A percentile compares a stretch with the other conserved stretches of the same genome.
phyloP scores from a whole-genome alignment of 345 rosid genomes.

The Brassica incana region DNA sequence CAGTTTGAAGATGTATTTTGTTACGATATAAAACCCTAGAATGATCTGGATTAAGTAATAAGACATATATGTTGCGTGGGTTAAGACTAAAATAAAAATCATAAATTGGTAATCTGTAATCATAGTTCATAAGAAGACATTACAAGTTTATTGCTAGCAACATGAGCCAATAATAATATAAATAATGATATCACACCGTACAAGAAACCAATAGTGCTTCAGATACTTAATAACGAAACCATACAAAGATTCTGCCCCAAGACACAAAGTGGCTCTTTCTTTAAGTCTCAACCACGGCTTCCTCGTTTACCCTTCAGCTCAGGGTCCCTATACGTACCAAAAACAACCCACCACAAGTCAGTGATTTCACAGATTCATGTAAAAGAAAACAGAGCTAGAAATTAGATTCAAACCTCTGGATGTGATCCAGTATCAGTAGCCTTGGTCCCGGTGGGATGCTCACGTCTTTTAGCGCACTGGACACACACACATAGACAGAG shows the following conservation, averaged over 20 bases:
- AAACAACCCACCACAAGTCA: slow-evolving; percentile 6
- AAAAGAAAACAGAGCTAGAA: background rate
- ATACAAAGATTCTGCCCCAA: background rate
- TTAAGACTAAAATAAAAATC: background rate
- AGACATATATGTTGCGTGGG: background rate
- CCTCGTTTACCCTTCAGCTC: slow-evolving; percentile 56
- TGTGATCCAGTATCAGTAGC: slow-evolving; percentile 82
- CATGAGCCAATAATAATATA: slow-evolving; percentile 13
- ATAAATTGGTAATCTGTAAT: background rate
- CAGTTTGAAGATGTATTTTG: background rate
- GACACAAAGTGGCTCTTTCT: background rate
- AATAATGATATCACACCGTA: background rate
- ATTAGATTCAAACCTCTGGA: slow-evolving; percentile 58
- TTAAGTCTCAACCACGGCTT: slow-evolving; percentile 37
- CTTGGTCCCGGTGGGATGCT: slow-evolving; percentile 96
- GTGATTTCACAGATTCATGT: background rate
- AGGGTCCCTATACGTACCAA: slow-evolving; percentile 53
- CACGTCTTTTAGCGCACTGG: slow-evolving; percentile 90
- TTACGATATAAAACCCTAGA: background rate
- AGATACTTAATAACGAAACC: background rate
- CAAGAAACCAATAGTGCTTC: background rate
- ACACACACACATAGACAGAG: slow-evolving; percentile 16
- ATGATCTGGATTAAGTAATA: background rate
- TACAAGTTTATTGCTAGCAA: slow-evolving; percentile 6
- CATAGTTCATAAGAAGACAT: background rate